These are phyloP conservation scores for Furcasterigmium sp. DNA, from an alignment of 2,329 filamentous ascomycete species.

Conservation along the genomic window DNA sequence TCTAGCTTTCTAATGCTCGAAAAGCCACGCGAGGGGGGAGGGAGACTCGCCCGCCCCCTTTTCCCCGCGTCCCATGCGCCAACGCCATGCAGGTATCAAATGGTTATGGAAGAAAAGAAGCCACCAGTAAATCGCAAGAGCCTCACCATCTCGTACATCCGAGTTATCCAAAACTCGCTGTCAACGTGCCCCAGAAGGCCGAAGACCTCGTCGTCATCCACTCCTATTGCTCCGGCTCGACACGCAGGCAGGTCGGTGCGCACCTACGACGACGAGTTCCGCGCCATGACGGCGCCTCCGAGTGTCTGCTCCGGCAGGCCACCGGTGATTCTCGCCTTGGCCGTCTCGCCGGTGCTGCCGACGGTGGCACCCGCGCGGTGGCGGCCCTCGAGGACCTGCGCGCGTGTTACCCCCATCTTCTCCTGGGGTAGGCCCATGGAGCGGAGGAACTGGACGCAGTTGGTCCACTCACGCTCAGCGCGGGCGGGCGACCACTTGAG, in stretches of 20 bases:
- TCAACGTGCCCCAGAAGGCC: too few relatives aligned
- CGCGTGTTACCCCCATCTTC: constrained; percentile 19
- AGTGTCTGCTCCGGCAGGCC: constrained; percentile 1
- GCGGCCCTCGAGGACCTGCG: constrained; percentile 16
- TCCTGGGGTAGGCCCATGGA: constrained; percentile 36
- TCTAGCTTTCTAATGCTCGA: too few relatives aligned
- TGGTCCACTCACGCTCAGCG: constrained; percentile 51
- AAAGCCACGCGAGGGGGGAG: too few relatives aligned
- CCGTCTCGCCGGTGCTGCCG: neutral
- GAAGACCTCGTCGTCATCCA: too few relatives aligned
- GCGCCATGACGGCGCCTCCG: constrained; percentile 1
- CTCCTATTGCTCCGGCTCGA: neutral
- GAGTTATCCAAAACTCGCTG: too few relatives aligned
- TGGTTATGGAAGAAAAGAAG: neutral
- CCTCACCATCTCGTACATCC: neutral
- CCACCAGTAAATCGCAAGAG: neutral
- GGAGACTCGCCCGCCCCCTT: too few relatives aligned
- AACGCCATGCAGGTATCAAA: constrained; percentile 1
- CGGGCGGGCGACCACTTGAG: constrained; percentile 57
- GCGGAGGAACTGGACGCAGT: constrained; percentile 38
- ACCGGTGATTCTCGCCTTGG: neutral
- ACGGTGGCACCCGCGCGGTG: constrained; percentile 4
- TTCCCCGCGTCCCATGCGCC: neutral
- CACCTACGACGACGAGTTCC: neutral
- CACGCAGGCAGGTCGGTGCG: neutral